These are phyloP conservation scores for Blepharisma undulans DNA, from an alignment of 169 alveolate species.

Conservation along the genomic window DNA sequence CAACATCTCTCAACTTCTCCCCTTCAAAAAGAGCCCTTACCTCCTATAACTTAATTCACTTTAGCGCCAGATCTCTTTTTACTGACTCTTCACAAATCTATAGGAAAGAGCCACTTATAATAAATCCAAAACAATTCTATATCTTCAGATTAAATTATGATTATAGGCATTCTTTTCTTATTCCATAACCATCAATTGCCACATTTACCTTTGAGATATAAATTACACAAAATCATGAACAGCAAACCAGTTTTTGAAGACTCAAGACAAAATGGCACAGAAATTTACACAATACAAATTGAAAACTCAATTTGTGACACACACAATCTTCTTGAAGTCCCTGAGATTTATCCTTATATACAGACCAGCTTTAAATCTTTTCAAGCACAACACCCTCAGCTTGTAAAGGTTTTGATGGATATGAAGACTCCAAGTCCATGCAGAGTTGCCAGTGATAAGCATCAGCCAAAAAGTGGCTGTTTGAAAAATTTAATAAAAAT, in stretches of 20 bases:
- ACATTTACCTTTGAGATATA: not conserved
- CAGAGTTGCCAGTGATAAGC: not conserved
- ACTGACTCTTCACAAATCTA: not conserved
- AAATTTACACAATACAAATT: not conserved
- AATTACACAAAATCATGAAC: not conserved
- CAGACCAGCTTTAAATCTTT: not conserved
- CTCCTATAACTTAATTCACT: not conserved
- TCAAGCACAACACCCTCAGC: not conserved
- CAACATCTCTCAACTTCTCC: not conserved
- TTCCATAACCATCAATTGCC: not conserved
- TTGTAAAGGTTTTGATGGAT: not conserved
- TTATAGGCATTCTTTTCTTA: not conserved
- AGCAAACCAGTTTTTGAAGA: not conserved
- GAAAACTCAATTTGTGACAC: not conserved
- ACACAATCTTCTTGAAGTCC: not conserved
- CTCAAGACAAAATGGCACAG: not conserved
- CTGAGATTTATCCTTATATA: not conserved
- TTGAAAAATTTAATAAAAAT: not conserved
- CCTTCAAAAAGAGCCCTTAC: not conserved
- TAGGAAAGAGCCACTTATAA: not conserved
- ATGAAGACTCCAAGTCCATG: not conserved
- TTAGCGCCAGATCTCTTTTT: not conserved
- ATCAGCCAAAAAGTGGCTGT: not conserved
- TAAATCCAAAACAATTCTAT: not conserved
- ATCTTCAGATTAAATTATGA: not conserved